A percentile compares a stretch with the other conserved stretches of the same genome.
These are phyloP conservation scores for Leptosphaerulina australis DNA, from an alignment of 2,329 filamentous ascomycete genomes.

Conservation along the genomic window DNA sequence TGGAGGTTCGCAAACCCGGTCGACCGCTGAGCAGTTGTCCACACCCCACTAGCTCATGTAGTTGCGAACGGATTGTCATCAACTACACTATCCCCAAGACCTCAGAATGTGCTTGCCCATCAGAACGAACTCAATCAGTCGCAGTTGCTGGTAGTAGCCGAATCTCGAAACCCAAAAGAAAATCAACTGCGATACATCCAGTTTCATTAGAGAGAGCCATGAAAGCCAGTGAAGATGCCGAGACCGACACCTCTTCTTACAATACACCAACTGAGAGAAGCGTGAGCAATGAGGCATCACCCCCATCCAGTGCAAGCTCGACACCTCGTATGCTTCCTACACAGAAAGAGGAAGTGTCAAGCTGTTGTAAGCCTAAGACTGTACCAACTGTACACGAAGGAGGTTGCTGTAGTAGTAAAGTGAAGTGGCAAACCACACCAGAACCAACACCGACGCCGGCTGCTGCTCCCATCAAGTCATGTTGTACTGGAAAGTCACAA, in stretches of 20 bases:
- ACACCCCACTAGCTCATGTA: conserved; percentile 67
- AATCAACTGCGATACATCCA: conserved; percentile 37
- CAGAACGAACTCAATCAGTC: conserved; percentile 35
- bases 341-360: conserved; percentile 35
- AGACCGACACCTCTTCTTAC: conserved; percentile 43
- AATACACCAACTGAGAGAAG: conserved; percentile 44
- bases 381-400: conserved; percentile 23
- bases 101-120: conserved; percentile 49
- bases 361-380: conserved; percentile 43
- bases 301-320: conserved; percentile 47
- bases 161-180: conserved; percentile 44
- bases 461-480: conserved; percentile 36
- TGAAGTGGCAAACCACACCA: conserved; percentile 24
- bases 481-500: conserved; percentile 36
- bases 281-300: conserved; percentile 41
- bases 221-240: conserved; percentile 38
- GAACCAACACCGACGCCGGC: conserved; percentile 2
- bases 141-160: conserved; percentile 35
- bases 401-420: conserved; percentile 42
- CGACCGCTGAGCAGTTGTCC: conserved; percentile 73
- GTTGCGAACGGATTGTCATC: conserved; percentile 66
- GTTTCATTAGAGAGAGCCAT: conserved; percentile 44
- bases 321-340: conserved; percentile 42
- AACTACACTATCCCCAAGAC: conserved; percentile 52
- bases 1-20: conserved; percentile 74